Percentiles rank a stretch among this genome's conserved stretches.
Evolutionary conservation across 139 green algal genomes (phyloP).

Genomic region (Edaphochlamys debaryana): DNA sequence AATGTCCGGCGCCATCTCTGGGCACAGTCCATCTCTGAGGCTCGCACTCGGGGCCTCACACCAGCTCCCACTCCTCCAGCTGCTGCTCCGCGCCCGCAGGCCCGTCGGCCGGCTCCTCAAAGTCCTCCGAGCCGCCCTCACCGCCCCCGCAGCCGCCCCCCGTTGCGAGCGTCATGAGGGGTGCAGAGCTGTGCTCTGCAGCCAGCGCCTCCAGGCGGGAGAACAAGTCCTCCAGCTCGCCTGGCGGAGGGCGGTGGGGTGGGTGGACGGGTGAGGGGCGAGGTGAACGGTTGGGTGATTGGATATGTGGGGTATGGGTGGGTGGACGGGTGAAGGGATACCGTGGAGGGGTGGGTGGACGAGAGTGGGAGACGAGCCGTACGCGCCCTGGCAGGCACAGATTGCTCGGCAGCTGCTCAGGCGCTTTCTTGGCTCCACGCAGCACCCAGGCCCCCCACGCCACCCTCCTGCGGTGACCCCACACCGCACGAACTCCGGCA

Average conservation of each 20-base stretch:
- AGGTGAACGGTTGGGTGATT: neutral
- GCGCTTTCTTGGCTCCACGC: too few species aligned
- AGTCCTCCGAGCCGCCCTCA: neutral
- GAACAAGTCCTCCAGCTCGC: conserved; percentile 66
- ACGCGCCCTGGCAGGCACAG: neutral
- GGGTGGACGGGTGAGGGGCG: neutral
- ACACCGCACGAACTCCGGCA: neutral
- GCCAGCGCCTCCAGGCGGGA: conserved; percentile 59
- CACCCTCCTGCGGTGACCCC: too few species aligned
- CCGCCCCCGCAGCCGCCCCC: neutral
- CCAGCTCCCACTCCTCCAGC: conserved; percentile 38
- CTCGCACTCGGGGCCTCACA: too few species aligned
- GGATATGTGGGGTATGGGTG: neutral
- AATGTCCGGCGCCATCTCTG: too few species aligned
- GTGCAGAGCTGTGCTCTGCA: conserved; percentile 47
- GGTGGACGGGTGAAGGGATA: neutral
- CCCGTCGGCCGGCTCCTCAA: neutral
- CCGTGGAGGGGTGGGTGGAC: neutral
- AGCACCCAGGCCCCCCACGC: neutral
- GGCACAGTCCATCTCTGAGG: too few species aligned
- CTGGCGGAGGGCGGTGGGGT: conserved; percentile 30
- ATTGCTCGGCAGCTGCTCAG: too few species aligned
- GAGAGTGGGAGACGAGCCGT: neutral
- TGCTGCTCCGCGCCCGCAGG: neutral
- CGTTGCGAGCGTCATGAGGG: conserved; percentile 61